Evolutionary conservation across 2,329 filamentous ascomycete species (phyloP).

Genomic region (Harringtonia lauricola): DNA sequence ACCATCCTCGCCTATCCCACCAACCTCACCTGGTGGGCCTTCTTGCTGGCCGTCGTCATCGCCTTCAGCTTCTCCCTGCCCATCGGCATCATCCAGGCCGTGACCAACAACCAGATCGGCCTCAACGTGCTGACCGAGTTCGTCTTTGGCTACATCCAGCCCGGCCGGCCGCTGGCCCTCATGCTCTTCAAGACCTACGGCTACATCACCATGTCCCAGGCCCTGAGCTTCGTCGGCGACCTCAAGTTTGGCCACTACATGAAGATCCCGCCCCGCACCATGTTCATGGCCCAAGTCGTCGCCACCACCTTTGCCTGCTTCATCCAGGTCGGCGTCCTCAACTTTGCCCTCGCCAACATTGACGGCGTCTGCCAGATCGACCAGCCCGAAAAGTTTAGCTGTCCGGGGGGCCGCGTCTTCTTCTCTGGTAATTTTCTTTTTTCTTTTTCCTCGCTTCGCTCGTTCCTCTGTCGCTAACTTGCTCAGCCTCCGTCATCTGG

Average conservation of each 20-base stretch:
- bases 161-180: constrained; percentile 57
- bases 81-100: constrained; percentile 58
- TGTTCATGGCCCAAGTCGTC: constrained; percentile 55
- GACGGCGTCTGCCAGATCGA: constrained; percentile 48
- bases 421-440: constrained; percentile 37
- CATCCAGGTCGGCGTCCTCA: constrained; percentile 54
- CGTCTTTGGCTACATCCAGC: constrained; percentile 64
- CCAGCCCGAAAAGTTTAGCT: constrained; percentile 49
- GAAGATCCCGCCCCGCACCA: constrained; percentile 55
- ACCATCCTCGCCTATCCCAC: constrained; percentile 52
- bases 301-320: constrained; percentile 57
- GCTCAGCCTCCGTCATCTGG: constrained; percentile 52
- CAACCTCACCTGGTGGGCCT: constrained; percentile 62
- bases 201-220: constrained; percentile 54
- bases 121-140: constrained; percentile 66
- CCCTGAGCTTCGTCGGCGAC: constrained; percentile 52
- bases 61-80: constrained; percentile 54
- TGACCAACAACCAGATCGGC: constrained; percentile 60
- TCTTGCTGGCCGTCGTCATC: constrained; percentile 54
- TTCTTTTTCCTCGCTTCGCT: background rate
- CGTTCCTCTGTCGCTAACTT: background rate
- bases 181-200: constrained; percentile 63
- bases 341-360: constrained; percentile 50
- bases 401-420: constrained; percentile 52
- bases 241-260: constrained; percentile 66